Conservation (phyloP, 2,329 filamentous ascomycete genomes). For the Neobulgaria alba region DNA sequence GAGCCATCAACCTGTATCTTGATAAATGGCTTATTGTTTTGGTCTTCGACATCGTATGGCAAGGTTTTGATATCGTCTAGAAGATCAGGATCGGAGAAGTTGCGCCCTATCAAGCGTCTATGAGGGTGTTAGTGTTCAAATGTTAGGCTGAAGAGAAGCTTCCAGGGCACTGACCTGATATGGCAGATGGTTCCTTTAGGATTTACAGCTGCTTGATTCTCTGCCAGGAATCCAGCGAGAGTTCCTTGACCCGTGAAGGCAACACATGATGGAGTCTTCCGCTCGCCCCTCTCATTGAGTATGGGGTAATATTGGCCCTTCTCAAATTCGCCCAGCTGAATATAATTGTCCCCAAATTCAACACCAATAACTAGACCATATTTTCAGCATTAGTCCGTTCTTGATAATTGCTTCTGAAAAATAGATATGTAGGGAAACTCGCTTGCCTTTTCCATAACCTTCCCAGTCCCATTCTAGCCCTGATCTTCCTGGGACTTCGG, state of each 20-base stretch:
- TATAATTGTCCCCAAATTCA: conserved; percentile 8
- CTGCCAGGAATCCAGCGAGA: conserved; percentile 12
- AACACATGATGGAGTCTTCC: conserved; percentile 12
- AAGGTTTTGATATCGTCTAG: conserved; percentile 7
- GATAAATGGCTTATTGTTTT: conserved; percentile 2
- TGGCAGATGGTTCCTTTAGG: conserved; percentile 12
- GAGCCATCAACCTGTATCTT: conserved; percentile 1
- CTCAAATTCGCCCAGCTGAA: conserved; percentile 5
- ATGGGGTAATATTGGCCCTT: conserved; percentile 7
- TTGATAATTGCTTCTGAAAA: background rate
- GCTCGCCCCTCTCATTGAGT: conserved; percentile 10
- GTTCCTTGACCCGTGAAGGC: too few species aligned
- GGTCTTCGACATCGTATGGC: conserved; percentile 5
- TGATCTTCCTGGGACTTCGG: background rate
- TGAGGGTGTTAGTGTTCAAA: background rate
- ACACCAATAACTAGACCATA: conserved; percentile 12
- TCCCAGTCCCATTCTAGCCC: background rate
- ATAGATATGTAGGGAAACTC: too few species aligned
- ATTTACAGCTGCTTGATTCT: conserved; percentile 9
- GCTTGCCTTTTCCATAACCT: background rate
- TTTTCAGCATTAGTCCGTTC: background rate
- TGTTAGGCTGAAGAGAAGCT: background rate
- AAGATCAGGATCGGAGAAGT: conserved; percentile 1
- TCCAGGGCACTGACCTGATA: conserved; percentile 9
- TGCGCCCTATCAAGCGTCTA: background rate